Evolutionary conservation across 768 basidiomycete species (phyloP).

Genomic region (Pisolithus microcarpus): DNA sequence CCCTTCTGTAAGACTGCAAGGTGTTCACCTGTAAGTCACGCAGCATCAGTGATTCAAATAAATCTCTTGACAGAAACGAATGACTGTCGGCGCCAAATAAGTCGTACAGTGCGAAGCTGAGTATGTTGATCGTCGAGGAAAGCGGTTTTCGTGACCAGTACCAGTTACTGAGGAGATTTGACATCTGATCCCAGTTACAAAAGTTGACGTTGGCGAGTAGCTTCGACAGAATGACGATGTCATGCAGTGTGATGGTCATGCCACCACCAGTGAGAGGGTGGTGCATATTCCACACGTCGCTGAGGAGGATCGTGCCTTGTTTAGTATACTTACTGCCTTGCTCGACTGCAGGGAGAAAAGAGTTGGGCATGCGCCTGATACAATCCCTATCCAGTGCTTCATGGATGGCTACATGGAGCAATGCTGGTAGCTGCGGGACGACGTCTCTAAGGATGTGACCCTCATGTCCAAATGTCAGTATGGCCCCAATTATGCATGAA

Average conservation of each 20-base stretch:
- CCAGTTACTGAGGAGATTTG: slow-evolving; percentile 58
- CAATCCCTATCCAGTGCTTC: slow-evolving; percentile 69
- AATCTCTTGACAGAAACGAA: slow-evolving; percentile 16
- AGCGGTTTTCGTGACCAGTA: slow-evolving; percentile 83
- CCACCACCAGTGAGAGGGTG: slow-evolving; percentile 97
- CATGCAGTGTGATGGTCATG: slow-evolving; percentile 93
- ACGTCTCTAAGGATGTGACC: slow-evolving; percentile 64
- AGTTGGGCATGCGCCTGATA: slow-evolving; percentile 90
- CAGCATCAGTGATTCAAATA: not conserved
- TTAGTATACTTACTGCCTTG: too few relatives aligned
- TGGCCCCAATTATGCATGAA: not conserved
- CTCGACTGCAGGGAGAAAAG: slow-evolving; percentile 75
- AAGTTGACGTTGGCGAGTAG: slow-evolving; percentile 45
- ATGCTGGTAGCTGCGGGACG: slow-evolving; percentile 72
- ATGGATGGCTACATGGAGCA: slow-evolving; percentile 58
- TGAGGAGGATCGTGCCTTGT: slow-evolving; percentile 78
- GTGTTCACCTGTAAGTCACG: slow-evolving; percentile 42
- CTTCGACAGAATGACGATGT: slow-evolving; percentile 66
- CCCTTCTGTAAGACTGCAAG: slow-evolving; percentile 66
- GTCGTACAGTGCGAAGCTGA: slow-evolving; percentile 90
- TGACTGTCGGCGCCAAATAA: slow-evolving; percentile 88
- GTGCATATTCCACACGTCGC: slow-evolving; percentile 98
- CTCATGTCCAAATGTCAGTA: slow-evolving; percentile 28
- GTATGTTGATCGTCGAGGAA: slow-evolving; percentile 81
- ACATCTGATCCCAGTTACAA: slow-evolving; percentile 46